Evolutionary conservation across 805 yeast species (phyloP).

Genomic region (Barnettozyma siamensis): DNA sequence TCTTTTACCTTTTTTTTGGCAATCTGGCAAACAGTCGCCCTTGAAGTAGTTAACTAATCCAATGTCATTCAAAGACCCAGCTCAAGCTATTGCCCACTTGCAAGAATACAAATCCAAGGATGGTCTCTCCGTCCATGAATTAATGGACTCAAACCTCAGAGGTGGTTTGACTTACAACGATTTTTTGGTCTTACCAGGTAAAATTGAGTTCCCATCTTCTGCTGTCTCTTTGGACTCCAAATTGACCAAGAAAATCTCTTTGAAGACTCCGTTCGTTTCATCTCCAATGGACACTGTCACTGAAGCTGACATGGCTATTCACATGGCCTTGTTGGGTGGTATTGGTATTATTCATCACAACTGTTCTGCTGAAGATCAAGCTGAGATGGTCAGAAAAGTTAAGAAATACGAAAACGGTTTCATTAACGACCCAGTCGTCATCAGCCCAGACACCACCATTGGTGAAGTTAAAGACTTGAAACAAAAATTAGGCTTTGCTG

Average conservation of each 20-base stretch:
- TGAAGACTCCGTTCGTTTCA: slow-evolving; percentile 92
- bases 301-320: slow-evolving; percentile 94
- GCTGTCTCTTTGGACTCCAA: slow-evolving; percentile 74
- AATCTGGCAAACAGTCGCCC: slow-evolving; percentile 26
- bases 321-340: slow-evolving; percentile 98
- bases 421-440: slow-evolving; percentile 88
- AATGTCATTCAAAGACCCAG: slow-evolving; percentile 34
- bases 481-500: slow-evolving; percentile 79
- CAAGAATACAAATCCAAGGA: slow-evolving; percentile 64
- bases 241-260: slow-evolving; percentile 84
- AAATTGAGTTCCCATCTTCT: slow-evolving; percentile 81
- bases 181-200: slow-evolving; percentile 91
- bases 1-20: slow-evolving; percentile 21
- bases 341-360: slow-evolving; percentile 98
- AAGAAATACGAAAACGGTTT: slow-evolving; percentile 97
- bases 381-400: slow-evolving; percentile 95
- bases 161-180: slow-evolving; percentile 99
- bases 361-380: slow-evolving; percentile 95
- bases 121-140: slow-evolving; percentile 75
- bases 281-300: slow-evolving; percentile 99
- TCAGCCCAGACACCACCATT: slow-evolving; percentile 70
- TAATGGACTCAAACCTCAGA: slow-evolving; percentile 84
- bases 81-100: slow-evolving; percentile 66
- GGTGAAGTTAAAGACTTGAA: slow-evolving; percentile 73
- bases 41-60: slow-evolving; percentile 7